phyloP scores from a whole-genome alignment of 768 basidiomycete genomes.

The Suillus bovinus region DNA sequence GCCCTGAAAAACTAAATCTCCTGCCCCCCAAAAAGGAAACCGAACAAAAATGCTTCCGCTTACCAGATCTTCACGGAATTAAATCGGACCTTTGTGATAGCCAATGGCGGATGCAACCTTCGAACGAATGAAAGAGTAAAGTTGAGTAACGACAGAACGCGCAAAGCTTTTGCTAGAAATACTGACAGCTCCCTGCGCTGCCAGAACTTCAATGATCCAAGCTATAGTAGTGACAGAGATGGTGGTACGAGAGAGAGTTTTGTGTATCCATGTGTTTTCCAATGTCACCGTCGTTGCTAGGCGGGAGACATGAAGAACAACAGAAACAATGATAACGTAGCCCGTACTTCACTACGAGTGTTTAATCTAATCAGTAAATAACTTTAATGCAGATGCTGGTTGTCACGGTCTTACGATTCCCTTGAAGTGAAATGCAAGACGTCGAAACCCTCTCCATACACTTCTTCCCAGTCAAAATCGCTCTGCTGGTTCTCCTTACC shows the following conservation, averaged over 20 bases:
- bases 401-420: constrained; percentile 20
- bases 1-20: constrained; percentile 37
- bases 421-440: constrained; percentile 55
- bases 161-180: constrained; percentile 2
- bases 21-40: constrained; percentile 31
- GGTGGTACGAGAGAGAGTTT: constrained; percentile 7
- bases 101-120: constrained; percentile 6
- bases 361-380: constrained; percentile 15
- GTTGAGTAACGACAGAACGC: constrained; percentile 14
- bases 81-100: neutral
- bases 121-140: neutral
- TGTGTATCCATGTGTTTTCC: constrained; percentile 7
- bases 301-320: constrained; percentile 16
- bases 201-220: neutral
- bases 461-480: constrained; percentile 67
- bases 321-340: constrained; percentile 24
- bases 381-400: constrained; percentile 4
- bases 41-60: constrained; percentile 21
- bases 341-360: neutral
- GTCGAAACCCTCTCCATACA: constrained; percentile 69
- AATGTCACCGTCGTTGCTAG: constrained; percentile 23
- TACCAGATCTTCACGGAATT: constrained; percentile 23
- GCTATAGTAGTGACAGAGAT: neutral
- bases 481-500: constrained; percentile 72
- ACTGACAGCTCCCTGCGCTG: constrained; percentile 18